Percentiles rank a stretch among this genome's conserved stretches.
Evolutionary conservation across 768 basidiomycete species (phyloP).

Genomic region (Austroboletus eburneus): DNA sequence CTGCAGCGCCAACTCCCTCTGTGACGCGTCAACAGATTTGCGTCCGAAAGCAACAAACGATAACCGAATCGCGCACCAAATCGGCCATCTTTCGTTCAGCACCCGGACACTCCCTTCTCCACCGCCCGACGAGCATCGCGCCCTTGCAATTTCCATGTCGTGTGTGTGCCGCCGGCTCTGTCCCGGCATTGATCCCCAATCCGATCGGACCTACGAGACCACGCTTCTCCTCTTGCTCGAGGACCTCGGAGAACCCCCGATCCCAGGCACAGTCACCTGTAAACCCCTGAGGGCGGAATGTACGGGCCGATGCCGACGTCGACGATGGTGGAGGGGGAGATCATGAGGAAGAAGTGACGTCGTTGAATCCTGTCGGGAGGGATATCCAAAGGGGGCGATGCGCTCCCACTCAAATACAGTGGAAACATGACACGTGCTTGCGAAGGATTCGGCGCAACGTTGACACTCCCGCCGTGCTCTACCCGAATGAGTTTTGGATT

Average conservation of each 20-base stretch:
- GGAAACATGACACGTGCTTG: constrained; percentile 15
- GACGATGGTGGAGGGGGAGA: constrained; percentile 20
- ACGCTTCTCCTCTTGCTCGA: constrained; percentile 38
- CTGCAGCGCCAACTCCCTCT: too few species aligned
- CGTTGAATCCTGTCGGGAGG: constrained; percentile 17
- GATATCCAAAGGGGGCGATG: constrained; percentile 21
- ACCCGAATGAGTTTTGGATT: constrained; percentile 8
- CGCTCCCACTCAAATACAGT: constrained; percentile 20
- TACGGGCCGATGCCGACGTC: constrained; percentile 48
- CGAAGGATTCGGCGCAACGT: constrained; percentile 5
- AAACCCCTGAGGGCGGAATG: constrained; percentile 70
- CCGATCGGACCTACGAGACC: constrained; percentile 37
- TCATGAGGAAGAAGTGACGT: constrained; percentile 6
- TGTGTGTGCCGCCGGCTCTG: constrained; percentile 20
- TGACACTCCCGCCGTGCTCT: constrained; percentile 9
- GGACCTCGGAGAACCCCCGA: constrained; percentile 52
- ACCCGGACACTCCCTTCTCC: constrained; percentile 50
- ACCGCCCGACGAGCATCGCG: constrained; percentile 52
- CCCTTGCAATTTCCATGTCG: constrained; percentile 36
- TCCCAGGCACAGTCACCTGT: constrained; percentile 66
- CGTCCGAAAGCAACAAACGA: too few species aligned
- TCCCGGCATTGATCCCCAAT: constrained; percentile 41
- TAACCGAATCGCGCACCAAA: constrained; percentile 53
- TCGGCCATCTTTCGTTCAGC: constrained; percentile 52
- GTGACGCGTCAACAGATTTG: too few species aligned